Evolutionary conservation across 106 monocot genomes (phyloP), one percentile per base, ranked within the genome.

Genomic region (Dactylorhiza incarnata): DNA sequence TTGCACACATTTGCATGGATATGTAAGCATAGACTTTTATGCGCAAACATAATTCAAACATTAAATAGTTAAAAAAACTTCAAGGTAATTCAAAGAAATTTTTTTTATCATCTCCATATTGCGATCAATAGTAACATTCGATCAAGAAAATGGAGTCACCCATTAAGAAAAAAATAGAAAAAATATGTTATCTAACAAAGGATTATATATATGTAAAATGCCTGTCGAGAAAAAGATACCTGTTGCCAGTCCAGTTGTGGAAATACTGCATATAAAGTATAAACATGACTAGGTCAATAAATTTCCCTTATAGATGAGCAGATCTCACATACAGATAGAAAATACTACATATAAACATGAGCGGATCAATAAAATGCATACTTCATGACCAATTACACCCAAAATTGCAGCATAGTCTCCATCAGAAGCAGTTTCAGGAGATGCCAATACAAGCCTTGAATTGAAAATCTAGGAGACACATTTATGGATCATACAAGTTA

Each of bases 171-270:
- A 62, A 19, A 65, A 75, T 16, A 19, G 19, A 50, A 12, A 75
- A 15, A 7, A 72, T 53, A 11, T 62, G 16, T 69, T 69, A 69
- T 46, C 20, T 26, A 29, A 22, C 23, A 61, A 20, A 68, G 17
- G 46, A 67, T 29, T 67, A 43, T 44, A 13, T 19, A 67, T 43
- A 44, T 69, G 9, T 66, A 20, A 14, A 69, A 15, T 3, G 1
- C 24, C 11, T 17, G 5, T 54, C 17, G 49, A 80, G 46, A 19
- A 80, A 56, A 49, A 45, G 37, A 16, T 80, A 94, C 99, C 99
- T 87, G 85, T 99, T 94, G 20, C 99, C 99, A 74, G 99, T 99
- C 99, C 99, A 99, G 82, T 99, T 99, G 84, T 99, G 99, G 73
- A 99, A 99, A 88, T 99, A 99, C 99, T 99, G 99, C 79, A 82